Evolutionary conservation across 169 alveolate species (phyloP), one percentile per base, ranked within the genome.

Genomic region (Plasmodium knowlesi): DNA sequence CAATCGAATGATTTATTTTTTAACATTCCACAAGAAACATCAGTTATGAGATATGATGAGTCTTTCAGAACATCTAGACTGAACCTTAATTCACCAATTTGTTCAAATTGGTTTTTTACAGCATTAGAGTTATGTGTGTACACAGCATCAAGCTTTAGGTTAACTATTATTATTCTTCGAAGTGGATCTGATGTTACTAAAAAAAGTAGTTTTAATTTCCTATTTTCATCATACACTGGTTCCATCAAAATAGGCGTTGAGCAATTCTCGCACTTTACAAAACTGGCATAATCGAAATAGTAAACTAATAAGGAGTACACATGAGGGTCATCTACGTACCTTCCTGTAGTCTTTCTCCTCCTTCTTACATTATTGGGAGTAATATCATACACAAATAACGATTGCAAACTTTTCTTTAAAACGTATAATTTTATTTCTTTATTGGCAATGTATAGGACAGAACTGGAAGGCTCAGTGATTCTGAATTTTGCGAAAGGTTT

Each of bases 141-240:
- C 16, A 73, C 67, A 34, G 70, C 0, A 6, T 53, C 16, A 43
- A 85, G 74, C 10, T 85, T 34, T 85, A 74, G 81, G 34, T 78
- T 78, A 10, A 85, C 73, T 50, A 85, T 85, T 37, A 85, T 12
- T 25, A 85, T 74, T 85, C 79, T 85, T 12, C 16, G 30, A 78
- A 53, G 34, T 5, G 93, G 86, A 78, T 74, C 81, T 73, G 93
- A 73, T 32, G 93, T 46, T 76, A 85, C 67, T 74, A 85, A 74
- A 57, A 85, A 85, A 54, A 85, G 76, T 19, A 53, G 78, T 54
- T 74, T 61, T 74, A 85, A 28, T 16, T 53, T 74, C 79, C 67
- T 74, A n/a, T 85, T 85, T 73, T 85, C 93, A 85, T 85, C 86
- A 85, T 85, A 85, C 39, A 85, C 57, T 74, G 93, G 93, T 76